phyloP scores from a whole-genome alignment of 2,329 filamentous ascomycete species.

The Aspergillus felis region DNA sequence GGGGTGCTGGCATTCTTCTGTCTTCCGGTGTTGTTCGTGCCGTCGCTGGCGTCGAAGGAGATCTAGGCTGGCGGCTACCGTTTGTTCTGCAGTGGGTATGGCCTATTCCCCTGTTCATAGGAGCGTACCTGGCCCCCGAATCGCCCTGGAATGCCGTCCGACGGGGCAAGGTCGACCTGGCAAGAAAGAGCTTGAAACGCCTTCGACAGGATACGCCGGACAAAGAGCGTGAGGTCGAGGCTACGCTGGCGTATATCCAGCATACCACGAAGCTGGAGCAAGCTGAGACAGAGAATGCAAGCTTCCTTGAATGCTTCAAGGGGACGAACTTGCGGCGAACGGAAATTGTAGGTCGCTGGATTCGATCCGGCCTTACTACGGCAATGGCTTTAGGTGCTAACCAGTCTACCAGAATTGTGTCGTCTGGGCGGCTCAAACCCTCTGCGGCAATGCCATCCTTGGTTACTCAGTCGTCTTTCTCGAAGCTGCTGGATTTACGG shows the following conservation, averaged over 20 bases:
- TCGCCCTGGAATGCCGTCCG: slow-evolving; percentile 29
- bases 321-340: slow-evolving; percentile 72
- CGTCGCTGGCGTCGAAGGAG: slow-evolving; percentile 12
- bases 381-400: not conserved
- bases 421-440: slow-evolving; percentile 38
- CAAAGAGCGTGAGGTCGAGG: slow-evolving; percentile 41
- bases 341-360: slow-evolving; percentile 53
- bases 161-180: slow-evolving; percentile 1
- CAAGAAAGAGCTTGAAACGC: slow-evolving; percentile 1
- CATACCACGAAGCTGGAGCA: slow-evolving; percentile 77
- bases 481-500: slow-evolving; percentile 36
- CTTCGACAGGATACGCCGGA: slow-evolving; percentile 2
- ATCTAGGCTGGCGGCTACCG: slow-evolving; percentile 15
- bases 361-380: slow-evolving; percentile 12
- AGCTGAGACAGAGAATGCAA: slow-evolving; percentile 64
- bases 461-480: slow-evolving; percentile 39
- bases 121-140: slow-evolving; percentile 27
- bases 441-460: slow-evolving; percentile 37
- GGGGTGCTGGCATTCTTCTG: slow-evolving; percentile 22
- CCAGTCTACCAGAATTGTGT: slow-evolving; percentile 29
- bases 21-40: slow-evolving; percentile 23
- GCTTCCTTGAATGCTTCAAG: slow-evolving; percentile 76
- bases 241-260: slow-evolving; percentile 79
- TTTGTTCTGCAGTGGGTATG: slow-evolving; percentile 18
- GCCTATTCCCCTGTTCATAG: slow-evolving; percentile 21